Base-by-base conservation (phyloP, 495 filamentous ascomycete genomes). In the Mycothermus thermophilus region DNA sequence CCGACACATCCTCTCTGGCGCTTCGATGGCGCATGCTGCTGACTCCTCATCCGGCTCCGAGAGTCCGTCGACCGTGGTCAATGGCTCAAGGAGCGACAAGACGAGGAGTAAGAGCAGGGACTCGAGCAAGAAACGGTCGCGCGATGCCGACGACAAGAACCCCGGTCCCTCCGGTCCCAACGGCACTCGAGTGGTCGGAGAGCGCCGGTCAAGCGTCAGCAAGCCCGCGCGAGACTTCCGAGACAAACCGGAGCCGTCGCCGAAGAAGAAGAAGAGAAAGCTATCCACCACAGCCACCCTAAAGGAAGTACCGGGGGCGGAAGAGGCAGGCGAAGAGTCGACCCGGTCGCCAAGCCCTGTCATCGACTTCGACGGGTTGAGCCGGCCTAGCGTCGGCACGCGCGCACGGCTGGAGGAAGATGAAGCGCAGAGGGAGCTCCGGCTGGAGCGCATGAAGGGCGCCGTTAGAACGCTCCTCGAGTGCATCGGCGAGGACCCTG, bases 401-500 rank as follows among this genome's bases (percentile, higher is more conserved):
- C 73, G 81, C 32, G 74, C 78, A 47, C 69, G 87, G 8, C 63
- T 86, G 17, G 85, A 93, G 46, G 82, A 86, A 12, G 77, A 72
- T 13, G 71, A 75, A 0, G 76, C 81, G 43, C 69, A 95, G 53
- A 75, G 75, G 14, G 65, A 72, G 36, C 69, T 70, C 42, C 67
- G 84, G 21, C 54, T 93, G 24, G 60, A 75, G 35, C 90, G 80
- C 58, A 72, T 97, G 37, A 71, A 80, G 10, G 83, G 80, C 37
- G 92, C 90, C 31, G 75, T 97, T 12, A 66, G 75, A 25, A 96
- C 90, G 4, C 83, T 97, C 23, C 67, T 97, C 5, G 92, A 97
- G 61, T 96, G 90, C 47, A 70, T 97, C 26, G 92, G 90, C 38
- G 90, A 97, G 59, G 92, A 97, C 52, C 85, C 90, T 0, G 78